Conservation (phyloP, 164 flowering plant genomes). For the Aristolochia californica region DNA sequence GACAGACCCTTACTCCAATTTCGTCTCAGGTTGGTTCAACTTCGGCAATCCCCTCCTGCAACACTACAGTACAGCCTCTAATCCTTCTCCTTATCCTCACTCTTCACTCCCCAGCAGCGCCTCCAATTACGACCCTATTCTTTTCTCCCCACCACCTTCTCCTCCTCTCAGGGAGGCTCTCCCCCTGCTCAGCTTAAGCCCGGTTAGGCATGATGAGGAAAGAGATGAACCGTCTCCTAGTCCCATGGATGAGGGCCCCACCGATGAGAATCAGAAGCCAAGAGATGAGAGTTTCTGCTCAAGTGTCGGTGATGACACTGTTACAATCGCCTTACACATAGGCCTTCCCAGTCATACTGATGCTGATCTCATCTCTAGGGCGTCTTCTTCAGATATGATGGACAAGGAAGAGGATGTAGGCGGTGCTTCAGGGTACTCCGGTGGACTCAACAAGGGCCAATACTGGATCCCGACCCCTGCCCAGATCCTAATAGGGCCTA, state of each 20-base stretch:
- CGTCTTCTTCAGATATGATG: slow-evolving; percentile 21
- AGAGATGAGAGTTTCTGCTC: not conserved
- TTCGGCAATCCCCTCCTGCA: slow-evolving; percentile 14
- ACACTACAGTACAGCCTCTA: slow-evolving; percentile 14
- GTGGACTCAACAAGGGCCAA: slow-evolving; percentile 68
- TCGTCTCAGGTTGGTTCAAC: slow-evolving; percentile 44
- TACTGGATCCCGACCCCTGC: slow-evolving; percentile 97
- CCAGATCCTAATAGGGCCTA: slow-evolving; percentile 92
- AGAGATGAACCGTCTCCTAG: slow-evolving; percentile 13
- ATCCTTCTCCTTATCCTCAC: slow-evolving; percentile 12
- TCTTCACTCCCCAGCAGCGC: slow-evolving; percentile 8
- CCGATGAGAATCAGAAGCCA: slow-evolving; percentile 19
- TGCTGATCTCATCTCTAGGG: slow-evolving; percentile 26
- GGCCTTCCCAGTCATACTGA: slow-evolving; percentile 51
- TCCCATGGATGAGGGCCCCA: slow-evolving; percentile 36
- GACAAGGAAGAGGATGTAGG: slow-evolving; percentile 25
- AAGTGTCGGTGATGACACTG: slow-evolving; percentile 10
- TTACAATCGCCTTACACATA: slow-evolving; percentile 53
- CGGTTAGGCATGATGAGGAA: slow-evolving; percentile 29
- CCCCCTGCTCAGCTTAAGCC: slow-evolving; percentile 66
- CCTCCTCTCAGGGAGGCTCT: slow-evolving; percentile 80
- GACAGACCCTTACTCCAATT: slow-evolving; percentile 55
- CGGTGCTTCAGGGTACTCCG: slow-evolving; percentile 21
- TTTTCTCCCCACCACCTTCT: slow-evolving; percentile 27
- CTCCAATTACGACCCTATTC: not conserved